Evolutionary conservation across 1,284 basidiomycete genomes (phyloP), one percentile per base, ranked within the genome.

Genomic region (Chiua sp.): DNA sequence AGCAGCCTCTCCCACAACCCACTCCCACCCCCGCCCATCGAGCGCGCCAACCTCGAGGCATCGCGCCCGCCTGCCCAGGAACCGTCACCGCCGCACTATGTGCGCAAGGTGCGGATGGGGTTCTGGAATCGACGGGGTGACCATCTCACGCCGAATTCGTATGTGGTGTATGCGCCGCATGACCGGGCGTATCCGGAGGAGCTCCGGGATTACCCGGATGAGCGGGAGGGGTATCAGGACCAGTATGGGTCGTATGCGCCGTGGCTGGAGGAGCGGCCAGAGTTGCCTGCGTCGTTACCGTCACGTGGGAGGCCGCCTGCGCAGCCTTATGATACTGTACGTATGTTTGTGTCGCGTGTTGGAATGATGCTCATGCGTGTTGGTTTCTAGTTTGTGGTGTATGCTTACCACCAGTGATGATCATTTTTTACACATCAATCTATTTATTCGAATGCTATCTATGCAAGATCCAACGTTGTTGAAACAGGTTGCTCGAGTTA

Each of bases 71-170:
- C 65, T 1, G 56, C 22, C 4, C 79, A 65, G 50, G 69, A 63
- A 50, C 66, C 62, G 10, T 67, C 65, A 42, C 71, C 75, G 8
- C 55, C 72, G 3, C 63, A 30, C 1, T 74, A 74, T 22, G 33
- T 60, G 12, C 72, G 62, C 61, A 73, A 70, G 60, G 63, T 81
- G 18, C 84, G 89, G 13, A 70, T 71, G 28, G 88, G 89, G 1
- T 84, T 78, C 63, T 91, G 89, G 89, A 91, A 91, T 63, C 70
- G 80, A 28, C 84, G 88, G 4, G 88, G 88, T 0, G 88, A 91
- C 70, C 83, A 90, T 64, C 78, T 89, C 55, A 84, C 86, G 23
- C 61, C 73, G 26, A 76, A 78, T 28, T 77, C 78, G 51, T 85
- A 76, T 63, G 77, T 90, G 60, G 87, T 91, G 30, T 89, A 86